A percentile compares a stretch with the other conserved stretches of the same genome.
Evolutionary conservation across 306 rosid genomes (phyloP).

Genomic region (Casuarina cunninghamiana): DNA sequence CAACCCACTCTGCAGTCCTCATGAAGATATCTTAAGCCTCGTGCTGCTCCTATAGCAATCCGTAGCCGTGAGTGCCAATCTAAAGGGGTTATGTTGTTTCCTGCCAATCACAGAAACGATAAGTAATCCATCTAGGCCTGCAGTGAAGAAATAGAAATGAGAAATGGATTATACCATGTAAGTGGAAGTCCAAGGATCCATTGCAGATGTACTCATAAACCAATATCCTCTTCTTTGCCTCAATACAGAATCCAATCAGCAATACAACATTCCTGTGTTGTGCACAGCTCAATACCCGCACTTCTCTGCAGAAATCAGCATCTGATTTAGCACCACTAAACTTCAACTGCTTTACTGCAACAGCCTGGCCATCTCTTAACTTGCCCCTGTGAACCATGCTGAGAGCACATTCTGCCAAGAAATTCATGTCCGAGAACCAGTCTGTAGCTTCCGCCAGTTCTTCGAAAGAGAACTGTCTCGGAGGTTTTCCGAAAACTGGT

Average conservation of each 20-base stretch:
- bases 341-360: constrained; percentile 89
- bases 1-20: constrained; percentile 99
- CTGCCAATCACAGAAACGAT: constrained; percentile 44
- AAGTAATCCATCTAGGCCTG: constrained; percentile 1
- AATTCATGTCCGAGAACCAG: constrained; percentile 60
- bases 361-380: constrained; percentile 82
- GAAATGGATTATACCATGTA: constrained; percentile 57
- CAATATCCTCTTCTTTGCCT: constrained; percentile 62
- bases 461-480: constrained; percentile 66
- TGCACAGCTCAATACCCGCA: constrained; percentile 89
- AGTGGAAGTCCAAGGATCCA: constrained; percentile 78
- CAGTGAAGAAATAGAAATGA: not conserved
- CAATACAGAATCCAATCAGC: constrained; percentile 82
- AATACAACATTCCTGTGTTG: constrained; percentile 95
- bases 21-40: constrained; percentile 89
- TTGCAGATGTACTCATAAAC: constrained; percentile 94
- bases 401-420: constrained; percentile 85
- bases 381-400: constrained; percentile 82
- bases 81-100: constrained; percentile 42
- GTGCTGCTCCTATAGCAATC: constrained; percentile 83
- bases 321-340: constrained; percentile 79
- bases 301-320: constrained; percentile 89
- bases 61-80: constrained; percentile 77
- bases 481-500: constrained; percentile 92
- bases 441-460: constrained; percentile 86